Conservation (phyloP, 2,329 filamentous ascomycete genomes). For the Botryosphaeria dothidea region DNA sequence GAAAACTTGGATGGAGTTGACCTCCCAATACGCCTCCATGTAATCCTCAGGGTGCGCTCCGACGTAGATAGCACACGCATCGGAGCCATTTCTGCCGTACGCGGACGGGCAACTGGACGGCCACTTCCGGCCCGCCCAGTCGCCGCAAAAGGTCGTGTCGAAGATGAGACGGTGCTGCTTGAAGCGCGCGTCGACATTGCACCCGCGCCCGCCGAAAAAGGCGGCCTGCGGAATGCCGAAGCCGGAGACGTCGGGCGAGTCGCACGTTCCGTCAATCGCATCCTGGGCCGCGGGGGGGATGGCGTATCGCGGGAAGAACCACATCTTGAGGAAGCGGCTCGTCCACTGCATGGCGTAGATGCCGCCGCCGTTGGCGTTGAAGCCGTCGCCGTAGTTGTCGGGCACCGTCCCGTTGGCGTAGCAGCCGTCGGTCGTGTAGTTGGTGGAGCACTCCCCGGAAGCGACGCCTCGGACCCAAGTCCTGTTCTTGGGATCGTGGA, state of each 20-base stretch:
- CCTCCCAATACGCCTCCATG: slow-evolving; percentile 39
- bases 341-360: slow-evolving; percentile 38
- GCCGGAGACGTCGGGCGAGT: slow-evolving; percentile 57
- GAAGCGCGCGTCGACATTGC: slow-evolving; percentile 39
- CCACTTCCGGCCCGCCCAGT: slow-evolving; percentile 74
- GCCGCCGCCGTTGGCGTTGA: slow-evolving; percentile 25
- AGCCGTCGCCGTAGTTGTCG: slow-evolving; percentile 23
- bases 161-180: slow-evolving; percentile 40
- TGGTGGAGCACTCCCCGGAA: slow-evolving; percentile 15
- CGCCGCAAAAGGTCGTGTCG: slow-evolving; percentile 44
- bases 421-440: slow-evolving; percentile 28
- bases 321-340: slow-evolving; percentile 24
- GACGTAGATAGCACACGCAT: slow-evolving; percentile 29
- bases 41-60: slow-evolving; percentile 26
- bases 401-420: slow-evolving; percentile 6
- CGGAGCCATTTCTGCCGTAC: slow-evolving; percentile 20
- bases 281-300: slow-evolving; percentile 46
- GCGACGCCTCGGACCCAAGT: background rate
- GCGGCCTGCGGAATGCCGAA: slow-evolving; percentile 67
- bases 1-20: slow-evolving; percentile 43
- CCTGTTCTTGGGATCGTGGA: background rate
- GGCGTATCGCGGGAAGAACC: slow-evolving; percentile 26
- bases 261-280: background rate
- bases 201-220: slow-evolving; percentile 49
- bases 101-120: slow-evolving; percentile 54